phyloP scores from a whole-genome alignment of 2,329 filamentous ascomycete genomes.

The Chaetomium strumarium region DNA sequence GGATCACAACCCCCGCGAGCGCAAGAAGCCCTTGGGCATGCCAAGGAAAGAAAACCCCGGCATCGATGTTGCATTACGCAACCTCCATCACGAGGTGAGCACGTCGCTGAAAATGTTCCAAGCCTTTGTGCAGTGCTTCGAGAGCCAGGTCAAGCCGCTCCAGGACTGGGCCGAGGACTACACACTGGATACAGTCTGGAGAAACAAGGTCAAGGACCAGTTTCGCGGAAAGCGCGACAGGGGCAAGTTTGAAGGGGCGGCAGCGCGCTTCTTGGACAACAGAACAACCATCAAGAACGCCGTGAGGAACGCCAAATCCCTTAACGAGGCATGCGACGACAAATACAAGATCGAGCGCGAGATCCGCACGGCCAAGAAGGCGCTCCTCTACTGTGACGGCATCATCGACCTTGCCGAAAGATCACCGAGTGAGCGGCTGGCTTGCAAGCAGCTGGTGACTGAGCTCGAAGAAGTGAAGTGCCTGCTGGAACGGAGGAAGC shows the following conservation, averaged over 20 bases:
- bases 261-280: not conserved
- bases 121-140: slow-evolving; percentile 11
- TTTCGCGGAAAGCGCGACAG: slow-evolving; percentile 4
- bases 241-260: slow-evolving; percentile 3
- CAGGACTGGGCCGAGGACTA: slow-evolving; percentile 13
- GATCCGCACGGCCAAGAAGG: slow-evolving; percentile 16
- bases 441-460: slow-evolving; percentile 13
- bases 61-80: slow-evolving; percentile 13
- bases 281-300: slow-evolving; percentile 5
- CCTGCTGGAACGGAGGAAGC: slow-evolving; percentile 10
- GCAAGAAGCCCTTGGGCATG: not conserved
- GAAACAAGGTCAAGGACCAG: slow-evolving; percentile 13
- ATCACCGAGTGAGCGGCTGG: slow-evolving; percentile 8
- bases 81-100: slow-evolving; percentile 11
- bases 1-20: not conserved
- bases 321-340: not conserved
- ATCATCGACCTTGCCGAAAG: slow-evolving; percentile 14
- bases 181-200: slow-evolving; percentile 18
- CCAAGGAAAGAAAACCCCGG: slow-evolving; percentile 3
- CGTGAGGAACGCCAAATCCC: slow-evolving; percentile 2
- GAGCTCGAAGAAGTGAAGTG: slow-evolving; percentile 14
- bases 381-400: slow-evolving; percentile 11
- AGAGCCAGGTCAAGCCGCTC: slow-evolving; percentile 7
- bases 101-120: slow-evolving; percentile 9
- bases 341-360: slow-evolving; percentile 12